Evolutionary conservation across 768 basidiomycete genomes (phyloP).

Genomic region (Auricularia heimuer): DNA sequence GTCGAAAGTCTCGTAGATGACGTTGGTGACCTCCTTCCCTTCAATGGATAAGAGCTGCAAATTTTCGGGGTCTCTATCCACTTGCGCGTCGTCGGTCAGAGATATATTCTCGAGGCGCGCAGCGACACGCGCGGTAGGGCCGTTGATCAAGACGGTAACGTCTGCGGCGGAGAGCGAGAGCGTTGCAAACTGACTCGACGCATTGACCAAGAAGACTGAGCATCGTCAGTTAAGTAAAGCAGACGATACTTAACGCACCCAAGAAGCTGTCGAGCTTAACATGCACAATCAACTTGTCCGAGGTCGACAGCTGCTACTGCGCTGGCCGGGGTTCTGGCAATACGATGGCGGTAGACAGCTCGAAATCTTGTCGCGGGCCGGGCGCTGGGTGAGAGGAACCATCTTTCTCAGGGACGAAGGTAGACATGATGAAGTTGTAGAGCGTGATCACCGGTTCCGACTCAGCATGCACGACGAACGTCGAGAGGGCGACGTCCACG

Average conservation of each 20-base stretch:
- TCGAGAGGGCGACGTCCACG: constrained; percentile 80
- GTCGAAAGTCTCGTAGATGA: constrained; percentile 88
- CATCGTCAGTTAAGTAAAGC: constrained; percentile 2
- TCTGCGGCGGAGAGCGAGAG: constrained; percentile 85
- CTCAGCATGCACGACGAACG: constrained; percentile 77
- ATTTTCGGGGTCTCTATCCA: constrained; percentile 51
- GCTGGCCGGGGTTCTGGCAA: constrained; percentile 3
- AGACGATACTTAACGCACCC: constrained; percentile 34
- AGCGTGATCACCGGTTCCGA: constrained; percentile 85
- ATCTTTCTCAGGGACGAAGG: constrained; percentile 55
- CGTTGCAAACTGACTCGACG: constrained; percentile 62
- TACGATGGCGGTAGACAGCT: neutral
- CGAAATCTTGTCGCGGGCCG: neutral
- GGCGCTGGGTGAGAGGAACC: neutral
- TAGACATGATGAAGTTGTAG: constrained; percentile 97
- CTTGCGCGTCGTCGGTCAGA: constrained; percentile 60
- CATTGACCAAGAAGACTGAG: constrained; percentile 70
- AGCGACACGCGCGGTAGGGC: constrained; percentile 64
- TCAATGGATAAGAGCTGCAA: constrained; percentile 87
- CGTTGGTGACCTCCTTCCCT: constrained; percentile 87
- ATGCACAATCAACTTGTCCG: constrained; percentile 49
- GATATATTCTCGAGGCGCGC: constrained; percentile 78
- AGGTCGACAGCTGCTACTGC: constrained; percentile 1
- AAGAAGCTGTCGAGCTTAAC: constrained; percentile 78
- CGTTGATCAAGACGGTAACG: constrained; percentile 63